Evolutionary conservation across 768 basidiomycete species (phyloP).

Genomic region (Podaxis rugospora): DNA sequence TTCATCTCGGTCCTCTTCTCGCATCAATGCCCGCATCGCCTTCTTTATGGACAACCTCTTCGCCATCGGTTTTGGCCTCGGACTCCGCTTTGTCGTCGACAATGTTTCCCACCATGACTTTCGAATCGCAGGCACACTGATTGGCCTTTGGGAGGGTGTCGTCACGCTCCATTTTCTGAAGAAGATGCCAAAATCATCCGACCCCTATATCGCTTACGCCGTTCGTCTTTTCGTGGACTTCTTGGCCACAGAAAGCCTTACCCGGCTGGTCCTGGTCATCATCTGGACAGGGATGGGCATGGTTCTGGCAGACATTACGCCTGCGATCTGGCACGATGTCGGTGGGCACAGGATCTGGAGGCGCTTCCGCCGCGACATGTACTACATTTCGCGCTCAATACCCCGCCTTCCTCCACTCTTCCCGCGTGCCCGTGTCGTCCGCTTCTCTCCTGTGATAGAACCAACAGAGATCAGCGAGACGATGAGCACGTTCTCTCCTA

Average conservation of each 20-base stretch:
- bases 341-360: conserved; percentile 36
- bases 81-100: conserved; percentile 59
- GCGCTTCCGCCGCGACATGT: conserved; percentile 35
- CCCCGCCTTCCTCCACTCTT: conserved; percentile 30
- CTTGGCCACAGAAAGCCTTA: conserved; percentile 50
- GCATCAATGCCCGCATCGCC: conserved; percentile 28
- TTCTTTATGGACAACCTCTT: conserved; percentile 63
- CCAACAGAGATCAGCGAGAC: conserved; percentile 10
- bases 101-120: conserved; percentile 43
- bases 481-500: conserved; percentile 3
- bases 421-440: conserved; percentile 34
- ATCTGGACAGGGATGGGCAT: conserved; percentile 40
- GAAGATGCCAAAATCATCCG: conserved; percentile 59
- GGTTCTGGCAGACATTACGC: conserved; percentile 36
- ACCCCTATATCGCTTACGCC: conserved; percentile 65
- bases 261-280: conserved; percentile 32
- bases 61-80: conserved; percentile 66
- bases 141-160: conserved; percentile 79
- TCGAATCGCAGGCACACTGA: conserved; percentile 55
- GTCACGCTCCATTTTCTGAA: conserved; percentile 69
- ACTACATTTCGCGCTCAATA: conserved; percentile 24
- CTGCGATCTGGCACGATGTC: conserved; percentile 34
- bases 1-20: conserved; percentile 29
- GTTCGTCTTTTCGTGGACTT: conserved; percentile 74
- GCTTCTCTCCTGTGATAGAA: conserved; percentile 27